Evolutionary conservation across 768 basidiomycete species (phyloP).

Genomic region (Grammothele lineata): DNA sequence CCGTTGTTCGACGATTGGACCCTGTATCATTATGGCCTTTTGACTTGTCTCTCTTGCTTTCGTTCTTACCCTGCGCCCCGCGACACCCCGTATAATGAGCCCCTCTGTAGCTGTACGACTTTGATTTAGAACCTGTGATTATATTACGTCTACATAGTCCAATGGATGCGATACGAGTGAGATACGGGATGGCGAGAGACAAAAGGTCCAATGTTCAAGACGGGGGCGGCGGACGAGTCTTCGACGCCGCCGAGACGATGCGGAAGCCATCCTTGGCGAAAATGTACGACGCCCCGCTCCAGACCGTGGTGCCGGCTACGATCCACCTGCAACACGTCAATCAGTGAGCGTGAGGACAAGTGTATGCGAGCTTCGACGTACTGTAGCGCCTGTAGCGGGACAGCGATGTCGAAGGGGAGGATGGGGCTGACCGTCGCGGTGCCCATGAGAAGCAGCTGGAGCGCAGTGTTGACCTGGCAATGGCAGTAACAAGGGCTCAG

Average conservation of each 20-base stretch:
- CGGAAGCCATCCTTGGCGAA: constrained; percentile 73
- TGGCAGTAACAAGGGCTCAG: too few species aligned
- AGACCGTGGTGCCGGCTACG: constrained; percentile 87
- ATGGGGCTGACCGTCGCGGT: constrained; percentile 82
- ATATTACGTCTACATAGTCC: too few species aligned
- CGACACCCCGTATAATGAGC: neutral
- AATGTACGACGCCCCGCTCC: constrained; percentile 84
- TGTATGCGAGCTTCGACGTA: constrained; percentile 39
- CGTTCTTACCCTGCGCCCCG: neutral
- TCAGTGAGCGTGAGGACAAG: neutral
- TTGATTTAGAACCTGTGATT: neutral
- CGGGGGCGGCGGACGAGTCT: constrained; percentile 8
- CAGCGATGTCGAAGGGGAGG: constrained; percentile 50
- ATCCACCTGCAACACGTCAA: constrained; percentile 58
- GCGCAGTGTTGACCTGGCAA: constrained; percentile 81
- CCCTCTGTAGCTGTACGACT: neutral
- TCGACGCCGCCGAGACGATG: constrained; percentile 29
- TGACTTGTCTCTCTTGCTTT: neutral
- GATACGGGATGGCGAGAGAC: too few species aligned
- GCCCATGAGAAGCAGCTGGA: constrained; percentile 92
- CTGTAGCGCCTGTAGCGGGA: constrained; percentile 69
- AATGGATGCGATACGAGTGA: too few species aligned
- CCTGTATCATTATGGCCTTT: neutral
- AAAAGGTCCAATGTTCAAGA: neutral
- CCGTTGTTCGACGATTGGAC: too few species aligned